Evolutionary conservation across 139 green algal genomes (phyloP).

Genomic region (Chlorella ohadii): DNA sequence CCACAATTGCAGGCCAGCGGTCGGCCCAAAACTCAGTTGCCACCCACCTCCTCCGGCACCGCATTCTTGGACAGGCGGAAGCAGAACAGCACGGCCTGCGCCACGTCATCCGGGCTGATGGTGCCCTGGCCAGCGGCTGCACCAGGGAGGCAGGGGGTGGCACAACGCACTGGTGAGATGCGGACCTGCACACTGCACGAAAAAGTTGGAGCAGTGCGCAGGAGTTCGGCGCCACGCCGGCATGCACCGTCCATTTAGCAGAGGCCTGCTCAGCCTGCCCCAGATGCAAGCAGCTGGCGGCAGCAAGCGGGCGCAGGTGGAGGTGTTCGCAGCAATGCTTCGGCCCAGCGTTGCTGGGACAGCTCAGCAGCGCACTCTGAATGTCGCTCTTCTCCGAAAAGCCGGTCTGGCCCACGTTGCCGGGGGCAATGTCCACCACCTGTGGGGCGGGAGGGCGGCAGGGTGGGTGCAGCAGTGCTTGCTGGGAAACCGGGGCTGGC

Average conservation of each 20-base stretch:
- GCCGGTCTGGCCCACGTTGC: slow-evolving; percentile 29
- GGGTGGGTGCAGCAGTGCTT: no score
- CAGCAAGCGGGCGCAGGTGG: no score
- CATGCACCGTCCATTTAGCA: no score
- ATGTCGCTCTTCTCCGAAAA: slow-evolving; percentile 33
- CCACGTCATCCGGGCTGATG: slow-evolving; percentile 22
- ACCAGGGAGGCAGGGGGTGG: not conserved
- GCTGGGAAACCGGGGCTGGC: no score
- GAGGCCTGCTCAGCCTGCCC: no score
- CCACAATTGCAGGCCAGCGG: no score
- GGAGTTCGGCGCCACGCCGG: no score
- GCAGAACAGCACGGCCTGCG: slow-evolving; percentile 29
- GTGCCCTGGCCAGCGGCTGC: slow-evolving; percentile 22
- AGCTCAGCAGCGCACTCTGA: slow-evolving; percentile 1
- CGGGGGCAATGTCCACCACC: slow-evolving; percentile 33
- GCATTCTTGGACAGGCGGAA: slow-evolving; percentile 39
- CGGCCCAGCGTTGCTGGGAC: no score
- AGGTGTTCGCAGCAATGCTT: no score
- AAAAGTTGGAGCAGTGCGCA: no score
- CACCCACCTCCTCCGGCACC: slow-evolving; percentile 15
- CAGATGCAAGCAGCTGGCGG: no score
- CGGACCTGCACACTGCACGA: no score
- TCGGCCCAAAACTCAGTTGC: not conserved
- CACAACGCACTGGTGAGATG: not conserved
- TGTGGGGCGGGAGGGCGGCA: not conserved